phyloP scores from a whole-genome alignment of 2,329 filamentous ascomycete species.

The Diaporthe australafricana region DNA sequence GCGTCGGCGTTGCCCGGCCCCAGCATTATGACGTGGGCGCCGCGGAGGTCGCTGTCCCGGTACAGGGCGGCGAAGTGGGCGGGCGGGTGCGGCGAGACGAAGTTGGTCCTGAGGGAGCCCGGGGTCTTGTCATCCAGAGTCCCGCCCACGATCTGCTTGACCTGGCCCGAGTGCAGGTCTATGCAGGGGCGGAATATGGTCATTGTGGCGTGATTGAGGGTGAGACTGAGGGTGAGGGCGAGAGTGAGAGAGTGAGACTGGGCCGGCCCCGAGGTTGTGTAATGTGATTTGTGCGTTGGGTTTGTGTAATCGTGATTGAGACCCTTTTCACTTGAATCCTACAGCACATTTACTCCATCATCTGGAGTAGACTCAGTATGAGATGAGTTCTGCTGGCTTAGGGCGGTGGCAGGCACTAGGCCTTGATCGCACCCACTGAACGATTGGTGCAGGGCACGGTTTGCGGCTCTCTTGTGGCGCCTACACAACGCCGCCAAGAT shows the following conservation, averaged over 20 bases:
- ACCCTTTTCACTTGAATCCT: not conserved
- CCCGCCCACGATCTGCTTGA: slow-evolving; percentile 98
- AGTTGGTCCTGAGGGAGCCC: slow-evolving; percentile 84
- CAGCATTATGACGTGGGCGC: slow-evolving; percentile 97
- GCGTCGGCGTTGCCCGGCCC: slow-evolving; percentile 88
- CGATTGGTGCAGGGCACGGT: slow-evolving; percentile 15
- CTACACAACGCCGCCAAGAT: slow-evolving; percentile 7
- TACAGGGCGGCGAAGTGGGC: slow-evolving; percentile 87
- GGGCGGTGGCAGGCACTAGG: not conserved
- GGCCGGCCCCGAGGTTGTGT: too few species aligned
- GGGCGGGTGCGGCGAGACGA: slow-evolving; percentile 86
- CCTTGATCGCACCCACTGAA: not conserved
- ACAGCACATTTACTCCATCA: not conserved
- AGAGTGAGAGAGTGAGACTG: too few species aligned
- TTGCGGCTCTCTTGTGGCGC: not conserved
- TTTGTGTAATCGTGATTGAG: not conserved
- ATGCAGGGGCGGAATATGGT: slow-evolving; percentile 96
- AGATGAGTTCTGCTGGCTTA: not conserved
- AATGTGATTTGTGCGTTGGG: not conserved
- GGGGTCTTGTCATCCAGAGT: slow-evolving; percentile 78
- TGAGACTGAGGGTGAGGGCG: not conserved
- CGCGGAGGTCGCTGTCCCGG: slow-evolving; percentile 76
- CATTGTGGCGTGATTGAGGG: slow-evolving; percentile 64
- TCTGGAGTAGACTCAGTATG: not conserved
- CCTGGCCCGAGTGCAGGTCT: slow-evolving; percentile 95